Conservation (phyloP, 177 flowering plant genomes). For the Vitis hybrid region DNA sequence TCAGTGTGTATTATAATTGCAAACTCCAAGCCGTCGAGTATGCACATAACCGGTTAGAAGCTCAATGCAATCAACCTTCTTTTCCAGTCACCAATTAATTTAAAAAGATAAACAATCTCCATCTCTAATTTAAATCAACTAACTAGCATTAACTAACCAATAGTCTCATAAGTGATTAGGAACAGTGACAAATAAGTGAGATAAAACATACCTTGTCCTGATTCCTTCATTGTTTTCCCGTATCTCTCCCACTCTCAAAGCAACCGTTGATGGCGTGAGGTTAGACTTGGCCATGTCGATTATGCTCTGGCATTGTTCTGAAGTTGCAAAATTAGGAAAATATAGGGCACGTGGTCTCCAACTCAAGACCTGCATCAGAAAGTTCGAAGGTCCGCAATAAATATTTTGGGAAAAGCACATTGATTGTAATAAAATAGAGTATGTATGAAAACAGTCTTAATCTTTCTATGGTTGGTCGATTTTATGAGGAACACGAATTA, state of each 20-base stretch:
- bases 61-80: no score
- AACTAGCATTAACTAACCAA: no score
- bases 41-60: no score
- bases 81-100: no score
- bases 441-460: neutral
- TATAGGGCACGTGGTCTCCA: constrained; percentile 85
- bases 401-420: neutral
- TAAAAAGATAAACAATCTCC: no score
- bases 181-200: neutral
- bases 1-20: no score
- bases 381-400: constrained; percentile 5
- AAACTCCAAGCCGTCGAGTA: no score
- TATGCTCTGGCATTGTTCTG: constrained; percentile 67
- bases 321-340: constrained; percentile 77
- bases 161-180: no score
- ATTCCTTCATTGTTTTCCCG: constrained; percentile 56
- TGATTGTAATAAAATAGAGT: neutral
- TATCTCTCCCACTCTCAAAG: constrained; percentile 78
- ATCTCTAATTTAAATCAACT: no score
- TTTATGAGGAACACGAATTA: no score
- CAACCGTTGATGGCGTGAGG: constrained; percentile 73
- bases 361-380: constrained; percentile 64
- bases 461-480: no score
- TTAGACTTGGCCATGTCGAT: constrained; percentile 51
- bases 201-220: constrained; percentile 73